These are phyloP conservation scores for Pseudogymnoascus sp. DNA, from an alignment of 2,329 filamentous ascomycete genomes.

Conservation along the genomic window DNA sequence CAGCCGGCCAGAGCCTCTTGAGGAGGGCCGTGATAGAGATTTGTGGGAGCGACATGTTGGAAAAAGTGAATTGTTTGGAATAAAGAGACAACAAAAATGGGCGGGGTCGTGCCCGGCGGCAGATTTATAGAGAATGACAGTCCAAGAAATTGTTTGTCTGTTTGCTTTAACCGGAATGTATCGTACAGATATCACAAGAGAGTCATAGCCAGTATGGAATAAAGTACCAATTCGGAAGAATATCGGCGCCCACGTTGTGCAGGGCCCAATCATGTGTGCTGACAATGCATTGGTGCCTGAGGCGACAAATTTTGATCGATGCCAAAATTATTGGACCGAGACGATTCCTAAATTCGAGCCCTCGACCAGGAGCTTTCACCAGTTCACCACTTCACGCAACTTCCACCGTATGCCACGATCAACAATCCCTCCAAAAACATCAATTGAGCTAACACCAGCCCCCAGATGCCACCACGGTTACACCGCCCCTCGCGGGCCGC, in stretches of 20 bases:
- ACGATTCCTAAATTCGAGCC: constrained; percentile 3
- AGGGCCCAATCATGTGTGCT: background rate
- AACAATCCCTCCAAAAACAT: background rate
- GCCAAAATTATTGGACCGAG: constrained; percentile 6
- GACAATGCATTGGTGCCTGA: background rate
- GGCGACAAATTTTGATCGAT: background rate
- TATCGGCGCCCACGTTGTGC: background rate
- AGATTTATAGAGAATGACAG: background rate
- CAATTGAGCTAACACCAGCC: background rate
- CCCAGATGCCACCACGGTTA: constrained; percentile 44
- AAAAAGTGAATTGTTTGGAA: background rate
- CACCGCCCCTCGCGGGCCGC: constrained; percentile 26
- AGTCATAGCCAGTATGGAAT: constrained; percentile 1
- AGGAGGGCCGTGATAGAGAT: constrained; percentile 61
- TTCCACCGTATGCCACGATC: background rate
- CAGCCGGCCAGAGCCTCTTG: constrained; percentile 59
- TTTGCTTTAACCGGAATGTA: background rate
- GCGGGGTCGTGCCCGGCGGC: background rate
- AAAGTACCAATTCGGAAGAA: constrained; percentile 1
- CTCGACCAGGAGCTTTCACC: constrained; percentile 1
- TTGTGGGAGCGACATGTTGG: background rate
- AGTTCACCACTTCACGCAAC: constrained; percentile 4
- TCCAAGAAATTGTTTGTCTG: background rate
- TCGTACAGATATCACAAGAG: constrained; percentile 1
- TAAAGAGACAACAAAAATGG: background rate